A percentile compares a stretch with the other conserved stretches of the same genome.
phyloP scores from a whole-genome alignment of 2,329 filamentous ascomycete species.

The Colletotrichum siamense region DNA sequence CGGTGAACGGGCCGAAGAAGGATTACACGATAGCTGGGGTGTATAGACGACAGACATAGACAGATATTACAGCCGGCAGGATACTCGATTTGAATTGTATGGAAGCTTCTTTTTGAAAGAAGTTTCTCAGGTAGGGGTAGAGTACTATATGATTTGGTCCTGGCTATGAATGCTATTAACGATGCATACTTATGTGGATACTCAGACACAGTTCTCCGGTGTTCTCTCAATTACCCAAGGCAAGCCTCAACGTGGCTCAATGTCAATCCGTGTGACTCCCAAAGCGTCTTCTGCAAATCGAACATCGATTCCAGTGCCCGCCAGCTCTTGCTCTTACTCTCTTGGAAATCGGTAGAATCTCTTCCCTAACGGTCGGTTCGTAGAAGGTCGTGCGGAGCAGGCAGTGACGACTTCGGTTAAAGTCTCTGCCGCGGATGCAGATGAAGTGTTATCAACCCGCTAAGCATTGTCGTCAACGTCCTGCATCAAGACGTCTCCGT shows the following conservation, averaged over 20 bases:
- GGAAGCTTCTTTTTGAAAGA: not conserved
- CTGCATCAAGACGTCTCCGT: constrained; percentile 35
- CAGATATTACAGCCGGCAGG: not conserved
- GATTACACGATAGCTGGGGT: constrained; percentile 68
- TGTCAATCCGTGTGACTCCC: constrained; percentile 42
- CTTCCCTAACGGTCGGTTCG: not conserved
- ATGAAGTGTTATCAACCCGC: not conserved
- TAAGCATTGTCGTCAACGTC: not conserved
- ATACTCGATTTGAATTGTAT: not conserved
- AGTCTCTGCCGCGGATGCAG: not conserved
- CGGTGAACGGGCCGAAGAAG: constrained; percentile 75
- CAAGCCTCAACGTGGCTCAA: constrained; percentile 35
- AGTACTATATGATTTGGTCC: not conserved
- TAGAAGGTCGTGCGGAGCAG: not conserved
- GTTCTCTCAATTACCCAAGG: not conserved
- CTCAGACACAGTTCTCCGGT: not conserved
- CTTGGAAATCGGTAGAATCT: constrained; percentile 8
- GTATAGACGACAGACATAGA: constrained; percentile 47
- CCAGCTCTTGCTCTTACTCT: constrained; percentile 6
- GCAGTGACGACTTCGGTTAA: not conserved
- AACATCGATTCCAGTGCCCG: constrained; percentile 26
- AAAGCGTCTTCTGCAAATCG: constrained; percentile 39
- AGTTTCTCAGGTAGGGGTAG: not conserved
- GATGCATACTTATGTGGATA: not conserved
- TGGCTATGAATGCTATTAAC: not conserved